Conservation (phyloP, 139 green algal species). For the Chlamydomonas sp. region DNA sequence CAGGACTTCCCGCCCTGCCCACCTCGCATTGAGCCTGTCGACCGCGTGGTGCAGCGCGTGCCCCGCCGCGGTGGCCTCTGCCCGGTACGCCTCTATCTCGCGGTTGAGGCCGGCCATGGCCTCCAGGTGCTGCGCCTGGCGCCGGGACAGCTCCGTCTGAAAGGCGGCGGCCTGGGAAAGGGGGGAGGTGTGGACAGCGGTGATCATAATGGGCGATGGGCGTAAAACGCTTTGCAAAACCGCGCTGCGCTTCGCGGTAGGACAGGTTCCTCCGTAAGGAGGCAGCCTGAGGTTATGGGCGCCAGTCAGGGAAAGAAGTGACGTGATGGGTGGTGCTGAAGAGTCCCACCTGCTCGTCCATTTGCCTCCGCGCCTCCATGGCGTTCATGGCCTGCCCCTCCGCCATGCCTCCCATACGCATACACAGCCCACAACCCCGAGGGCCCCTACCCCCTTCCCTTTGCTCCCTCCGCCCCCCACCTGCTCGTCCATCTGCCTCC, state of each 20-base stretch:
- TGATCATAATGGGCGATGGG: neutral
- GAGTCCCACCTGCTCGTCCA: constrained; percentile 11
- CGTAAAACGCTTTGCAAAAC: too few relatives aligned
- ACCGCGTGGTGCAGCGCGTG: constrained; percentile 36
- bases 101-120: constrained; percentile 20
- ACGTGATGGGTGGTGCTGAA: neutral
- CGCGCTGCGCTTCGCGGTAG: too few relatives aligned
- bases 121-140: constrained; percentile 21
- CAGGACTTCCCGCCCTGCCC: neutral
- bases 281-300: too few relatives aligned
- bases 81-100: constrained; percentile 41
- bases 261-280: too few relatives aligned
- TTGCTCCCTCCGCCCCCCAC: too few relatives aligned
- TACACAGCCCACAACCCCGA: too few relatives aligned
- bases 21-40: constrained; percentile 44
- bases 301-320: too few relatives aligned
- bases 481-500: constrained; percentile 12
- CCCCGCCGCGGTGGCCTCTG: constrained; percentile 36
- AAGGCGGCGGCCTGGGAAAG: constrained; percentile 5
- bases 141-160: constrained; percentile 10
- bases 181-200: neutral
- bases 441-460: too few relatives aligned
- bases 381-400: too few relatives aligned
- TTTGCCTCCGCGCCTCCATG: neutral
- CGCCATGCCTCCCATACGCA: too few relatives aligned